Evolutionary conservation across 2,329 filamentous ascomycete species (phyloP).

Genomic region (Ambrosiella beaveri): DNA sequence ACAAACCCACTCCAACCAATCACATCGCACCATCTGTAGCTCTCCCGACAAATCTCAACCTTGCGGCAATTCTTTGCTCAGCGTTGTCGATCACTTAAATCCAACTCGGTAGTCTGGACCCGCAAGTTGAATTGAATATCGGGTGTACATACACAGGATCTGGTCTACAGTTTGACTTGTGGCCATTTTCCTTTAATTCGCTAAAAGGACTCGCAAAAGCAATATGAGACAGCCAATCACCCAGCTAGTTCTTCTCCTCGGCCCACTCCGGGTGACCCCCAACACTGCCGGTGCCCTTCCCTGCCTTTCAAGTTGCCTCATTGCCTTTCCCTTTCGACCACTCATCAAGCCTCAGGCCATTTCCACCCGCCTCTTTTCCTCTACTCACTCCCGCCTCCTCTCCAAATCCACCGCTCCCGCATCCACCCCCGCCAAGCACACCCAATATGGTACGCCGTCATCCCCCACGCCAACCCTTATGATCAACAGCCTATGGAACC

Average conservation of each 20-base stretch:
- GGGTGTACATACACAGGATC: neutral
- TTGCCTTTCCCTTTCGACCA: neutral
- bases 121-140: too few species aligned
- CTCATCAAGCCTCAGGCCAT: neutral
- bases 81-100: too few species aligned
- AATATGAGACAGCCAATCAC: neutral
- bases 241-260: neutral
- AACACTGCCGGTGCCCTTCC: neutral
- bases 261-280: neutral
- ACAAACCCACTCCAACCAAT: neutral
- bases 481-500: neutral
- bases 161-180: neutral
- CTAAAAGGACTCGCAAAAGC: too few species aligned
- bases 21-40: neutral
- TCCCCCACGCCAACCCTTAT: neutral
- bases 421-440: neutral
- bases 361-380: neutral
- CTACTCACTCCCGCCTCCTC: neutral
- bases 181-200: neutral
- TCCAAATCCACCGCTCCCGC: neutral
- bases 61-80: neutral
- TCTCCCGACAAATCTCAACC: neutral
- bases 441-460: neutral
- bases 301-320: neutral
- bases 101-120: too few species aligned